Percentiles rank a stretch among this genome's conserved stretches.
Evolutionary conservation across 148 eudicot genomes (phyloP).

Genomic region (Vaccinium macrocarpon): DNA sequence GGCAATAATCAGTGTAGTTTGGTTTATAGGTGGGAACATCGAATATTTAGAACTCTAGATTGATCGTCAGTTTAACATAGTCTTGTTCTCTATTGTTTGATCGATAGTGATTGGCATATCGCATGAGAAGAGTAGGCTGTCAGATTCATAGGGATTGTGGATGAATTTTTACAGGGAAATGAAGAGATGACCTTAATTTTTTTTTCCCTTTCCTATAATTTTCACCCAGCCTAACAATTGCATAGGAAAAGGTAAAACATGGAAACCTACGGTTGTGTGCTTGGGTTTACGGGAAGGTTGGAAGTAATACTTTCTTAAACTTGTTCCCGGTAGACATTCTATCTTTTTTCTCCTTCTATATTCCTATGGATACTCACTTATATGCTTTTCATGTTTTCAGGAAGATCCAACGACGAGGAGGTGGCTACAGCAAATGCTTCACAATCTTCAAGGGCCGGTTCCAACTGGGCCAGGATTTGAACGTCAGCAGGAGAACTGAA

Average conservation of each 20-base stretch:
- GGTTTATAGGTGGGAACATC: background rate
- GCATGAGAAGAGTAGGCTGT: background rate
- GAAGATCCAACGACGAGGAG: slow-evolving; percentile 86
- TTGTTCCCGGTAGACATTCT: background rate
- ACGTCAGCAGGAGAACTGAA: slow-evolving; percentile 38
- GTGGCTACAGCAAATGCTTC: slow-evolving; percentile 86
- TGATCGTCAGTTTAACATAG: background rate
- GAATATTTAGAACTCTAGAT: background rate
- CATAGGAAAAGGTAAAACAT: background rate
- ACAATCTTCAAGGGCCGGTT: slow-evolving; percentile 59
- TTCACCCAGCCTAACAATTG: background rate
- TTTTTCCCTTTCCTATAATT: background rate
- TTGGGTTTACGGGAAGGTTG: background rate
- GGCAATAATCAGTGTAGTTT: background rate
- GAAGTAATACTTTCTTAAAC: background rate
- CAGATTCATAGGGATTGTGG: background rate
- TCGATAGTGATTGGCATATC: background rate
- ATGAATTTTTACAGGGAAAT: background rate
- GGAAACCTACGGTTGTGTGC: background rate
- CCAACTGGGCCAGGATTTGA: slow-evolving; percentile 69
- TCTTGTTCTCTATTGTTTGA: background rate
- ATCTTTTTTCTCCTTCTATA: background rate
- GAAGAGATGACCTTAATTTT: background rate
- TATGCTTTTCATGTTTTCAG: slow-evolving; percentile 35
- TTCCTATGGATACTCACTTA: background rate